Base-by-base conservation (phyloP, 1,139 yeast genomes). In the Lodderomyces theae region DNA sequence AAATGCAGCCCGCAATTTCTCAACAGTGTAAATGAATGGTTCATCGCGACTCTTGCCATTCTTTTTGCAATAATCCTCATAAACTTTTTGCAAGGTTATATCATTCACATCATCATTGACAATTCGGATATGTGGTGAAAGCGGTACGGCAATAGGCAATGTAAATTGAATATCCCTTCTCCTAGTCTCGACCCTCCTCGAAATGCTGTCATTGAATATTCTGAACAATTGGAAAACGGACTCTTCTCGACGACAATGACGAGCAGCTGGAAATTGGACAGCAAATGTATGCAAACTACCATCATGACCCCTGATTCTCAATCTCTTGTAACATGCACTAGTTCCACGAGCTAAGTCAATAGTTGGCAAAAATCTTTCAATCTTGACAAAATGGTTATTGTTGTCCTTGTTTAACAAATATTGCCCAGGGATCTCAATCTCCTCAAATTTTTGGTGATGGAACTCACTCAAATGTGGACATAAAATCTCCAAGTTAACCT, bases 371-470 rank as follows among this genome's bases (percentile, higher is more conserved):
- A 94, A 94, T 46, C 98, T 73, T 48, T 89, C 97, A 56, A 94
- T 88, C 72, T 90, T 92, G 41, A 88, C 78, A 59, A 94, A 94
- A 60, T 90, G 96, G 34, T 79, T 70, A 59, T 89, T 92, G 58
- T 74, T 85, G 54, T 90, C 97, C 57, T 83, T 85, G 59, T 85
- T 83, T 61, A 82, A 64, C 54, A 90, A 70, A 57, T 92, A 92
- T 58, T 94, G 99, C 1, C 99, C 98, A 0, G 98, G 98, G 43
- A 94, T 83, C 60, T 94, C 98, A 46, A 94, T 88, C 41, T 94
- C 97, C 61, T 94, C 99, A 59, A 92, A 94, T 65, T 89, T 90
- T 60, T 92, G 98, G 60, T 92, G 96, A 60, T 94, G 98, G 78
- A 94, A 92, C 59, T 90, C 97, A 60, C 95, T 86, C 59, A 94